Base-by-base conservation (phyloP, 495 filamentous ascomycete genomes). In the Cenococcum geophilum region DNA sequence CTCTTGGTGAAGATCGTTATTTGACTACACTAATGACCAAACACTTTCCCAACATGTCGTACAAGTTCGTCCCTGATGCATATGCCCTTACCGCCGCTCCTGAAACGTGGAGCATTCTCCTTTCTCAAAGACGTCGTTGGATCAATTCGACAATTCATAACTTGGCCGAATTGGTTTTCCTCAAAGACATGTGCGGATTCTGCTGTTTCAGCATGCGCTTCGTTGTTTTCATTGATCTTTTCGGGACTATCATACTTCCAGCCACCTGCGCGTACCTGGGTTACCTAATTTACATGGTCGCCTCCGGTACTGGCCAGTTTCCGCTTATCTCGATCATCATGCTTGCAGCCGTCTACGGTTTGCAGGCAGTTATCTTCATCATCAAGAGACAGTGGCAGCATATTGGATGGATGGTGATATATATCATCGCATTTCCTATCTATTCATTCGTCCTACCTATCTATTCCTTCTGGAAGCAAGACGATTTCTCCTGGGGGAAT, bases 131-230 rank as follows among this genome's bases (percentile, higher is more conserved):
- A 74, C 90, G 93, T 75, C 85, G 93, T 57, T 98, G 93, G 93
- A 98, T 98, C 75, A 98, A 98, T 74, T 97, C 92, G 1, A 98
- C 93, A 22, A 83, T 98, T 55, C 93, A 98, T 80, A 98, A 98
- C 70, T 72, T 98, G 68, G 86, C 83, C 16, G 93, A 98, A 75
- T 76, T 97, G 68, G 86, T 95, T 62, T 83, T 84, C 63, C 79
- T 98, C 42, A 83, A 89, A 67, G 89, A 98, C 66, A 85, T 98
- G 72, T 98, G 93, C 70, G 93, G 93, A 57, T 98, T 98, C 84
- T 98, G 93, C 75, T 97, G 89, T 75, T 98, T 98, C 80, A 91
- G 88, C 59, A 98, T 98, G 93, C 86, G 93, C 57, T 97, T 98
- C 70, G 84, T 98, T 51, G 93, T 98, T 58, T 86, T 98, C 65